Conservation (phyloP, 192 early-diverging fungal genomes). For the Entomortierella chlamydospora region DNA sequence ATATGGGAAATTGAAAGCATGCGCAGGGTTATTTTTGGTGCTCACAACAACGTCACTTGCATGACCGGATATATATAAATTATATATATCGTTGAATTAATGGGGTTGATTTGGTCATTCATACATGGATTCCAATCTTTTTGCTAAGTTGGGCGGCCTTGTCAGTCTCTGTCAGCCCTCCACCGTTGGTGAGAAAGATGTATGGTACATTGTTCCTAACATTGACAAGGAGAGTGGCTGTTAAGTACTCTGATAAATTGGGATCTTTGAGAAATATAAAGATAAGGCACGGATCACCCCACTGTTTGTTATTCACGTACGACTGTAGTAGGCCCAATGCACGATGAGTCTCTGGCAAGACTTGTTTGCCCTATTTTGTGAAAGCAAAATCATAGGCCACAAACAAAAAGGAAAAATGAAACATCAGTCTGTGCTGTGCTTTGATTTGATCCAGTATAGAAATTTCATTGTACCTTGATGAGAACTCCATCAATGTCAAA, state of each 20-base stretch:
- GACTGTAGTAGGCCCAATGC: slow-evolving; percentile 76
- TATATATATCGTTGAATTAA: too few relatives aligned
- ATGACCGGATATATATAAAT: not conserved
- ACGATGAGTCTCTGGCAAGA: slow-evolving; percentile 73
- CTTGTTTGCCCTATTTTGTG: slow-evolving; percentile 68
- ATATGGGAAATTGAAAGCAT: not conserved
- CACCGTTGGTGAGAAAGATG: slow-evolving; percentile 91
- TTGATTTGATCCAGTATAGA: not conserved
- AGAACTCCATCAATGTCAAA: slow-evolving; percentile 92
- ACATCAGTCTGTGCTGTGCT: not conserved
- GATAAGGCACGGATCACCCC: not conserved
- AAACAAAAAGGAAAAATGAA: too few relatives aligned
- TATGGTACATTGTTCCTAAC: slow-evolving; percentile 73
- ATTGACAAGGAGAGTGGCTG: not conserved
- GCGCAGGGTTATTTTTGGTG: not conserved
- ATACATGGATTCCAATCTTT: slow-evolving; percentile 66
- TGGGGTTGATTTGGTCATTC: not conserved
- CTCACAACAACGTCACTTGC: slow-evolving; percentile 5
- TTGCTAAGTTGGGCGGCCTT: slow-evolving; percentile 78
- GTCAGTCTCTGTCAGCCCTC: slow-evolving; percentile 78
- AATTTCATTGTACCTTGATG: slow-evolving; percentile 65
- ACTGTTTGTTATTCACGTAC: slow-evolving; percentile 31
- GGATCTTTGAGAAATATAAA: not conserved
- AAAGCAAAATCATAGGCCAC: too few relatives aligned
- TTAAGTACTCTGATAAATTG: not conserved